Evolutionary conservation across 257 asterid species (phyloP).

Genomic region (Avicennia marina): DNA sequence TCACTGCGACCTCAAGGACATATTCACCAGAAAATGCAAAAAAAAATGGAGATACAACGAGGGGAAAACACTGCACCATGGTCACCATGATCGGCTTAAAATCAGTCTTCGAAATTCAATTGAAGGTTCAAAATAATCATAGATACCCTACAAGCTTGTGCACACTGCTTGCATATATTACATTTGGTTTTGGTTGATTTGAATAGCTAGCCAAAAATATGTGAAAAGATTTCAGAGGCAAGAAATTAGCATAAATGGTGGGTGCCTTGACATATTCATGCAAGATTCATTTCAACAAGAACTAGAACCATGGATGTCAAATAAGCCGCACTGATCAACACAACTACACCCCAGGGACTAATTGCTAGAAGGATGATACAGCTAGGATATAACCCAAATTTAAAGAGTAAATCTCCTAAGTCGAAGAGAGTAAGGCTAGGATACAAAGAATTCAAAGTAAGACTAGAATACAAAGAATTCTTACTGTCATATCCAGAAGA

Average conservation of each 20-base stretch:
- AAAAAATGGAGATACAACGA: too few relatives aligned
- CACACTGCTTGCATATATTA: neutral
- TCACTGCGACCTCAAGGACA: neutral
- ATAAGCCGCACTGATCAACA: neutral
- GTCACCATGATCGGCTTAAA: too few relatives aligned
- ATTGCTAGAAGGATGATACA: too few relatives aligned
- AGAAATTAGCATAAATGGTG: constrained; percentile 1
- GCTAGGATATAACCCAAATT: neutral
- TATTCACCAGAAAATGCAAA: too few relatives aligned
- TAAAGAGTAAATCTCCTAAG: too few relatives aligned
- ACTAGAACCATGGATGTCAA: neutral
- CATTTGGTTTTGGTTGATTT: neutral
- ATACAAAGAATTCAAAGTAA: neutral
- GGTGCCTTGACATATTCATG: neutral
- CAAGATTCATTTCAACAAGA: constrained; percentile 1
- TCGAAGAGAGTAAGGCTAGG: neutral
- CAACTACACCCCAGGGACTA: neutral
- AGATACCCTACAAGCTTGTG: neutral
- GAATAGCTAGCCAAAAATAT: neutral
- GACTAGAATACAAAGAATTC: constrained; percentile 16
- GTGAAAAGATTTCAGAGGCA: neutral
- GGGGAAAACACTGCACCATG: too few relatives aligned
- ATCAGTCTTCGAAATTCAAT: neutral
- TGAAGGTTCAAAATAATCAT: neutral
- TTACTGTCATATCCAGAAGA: constrained; percentile 97